Base-by-base conservation (phyloP, 352 stramenopile species). In the Phytophthora macrochlamydospora region DNA sequence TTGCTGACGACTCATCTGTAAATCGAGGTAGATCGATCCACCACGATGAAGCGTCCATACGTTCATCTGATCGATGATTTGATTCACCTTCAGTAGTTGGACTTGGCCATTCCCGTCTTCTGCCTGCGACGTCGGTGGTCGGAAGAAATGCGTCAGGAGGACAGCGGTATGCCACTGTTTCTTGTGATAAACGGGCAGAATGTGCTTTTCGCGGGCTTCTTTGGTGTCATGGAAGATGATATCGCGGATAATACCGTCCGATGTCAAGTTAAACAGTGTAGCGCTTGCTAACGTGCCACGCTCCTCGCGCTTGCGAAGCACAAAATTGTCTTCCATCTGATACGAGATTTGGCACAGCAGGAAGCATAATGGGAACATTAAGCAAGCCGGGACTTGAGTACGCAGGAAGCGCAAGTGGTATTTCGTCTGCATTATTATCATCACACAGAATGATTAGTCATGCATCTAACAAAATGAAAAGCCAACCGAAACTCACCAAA, bases 41-140 rank as follows among this genome's bases (percentile, higher is more conserved):
- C 86, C 89, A 11, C 89, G 89, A 59, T 96, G 84, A 43, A 96
- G 72, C 12, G 78, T 81, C 89, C 89, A 96, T 13, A 94, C 82
- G 48, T 83, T 94, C 87, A 96, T 95, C 40, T 91, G 80, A 65
- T 94, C 87, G 24, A 96, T 89, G 31, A 96, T 96, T 56, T 94
- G 87, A 11, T 94, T 85, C 29, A 94, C 87, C 62, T 94, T 94
- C 31, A 95, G 76, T 55, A 96, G 55, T 59, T 93, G 85, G 4
- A 96, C 85, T 60, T 94, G 89, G 12, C 84, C 87, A 49, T 88
- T 81, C 4, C 57, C 58, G 35, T 94, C 77, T 51, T 96, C 89
- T 29, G 89, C 85, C 9, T 85, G 83, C 0, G 85, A 87, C 51
- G 88, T 83, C 11, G 88, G 85, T 45, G 75, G 78, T 1, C 89